Evolutionary conservation across 148 eudicot species (phyloP), one percentile per base, ranked within the genome.

Genomic region (Beta vulgaris): DNA sequence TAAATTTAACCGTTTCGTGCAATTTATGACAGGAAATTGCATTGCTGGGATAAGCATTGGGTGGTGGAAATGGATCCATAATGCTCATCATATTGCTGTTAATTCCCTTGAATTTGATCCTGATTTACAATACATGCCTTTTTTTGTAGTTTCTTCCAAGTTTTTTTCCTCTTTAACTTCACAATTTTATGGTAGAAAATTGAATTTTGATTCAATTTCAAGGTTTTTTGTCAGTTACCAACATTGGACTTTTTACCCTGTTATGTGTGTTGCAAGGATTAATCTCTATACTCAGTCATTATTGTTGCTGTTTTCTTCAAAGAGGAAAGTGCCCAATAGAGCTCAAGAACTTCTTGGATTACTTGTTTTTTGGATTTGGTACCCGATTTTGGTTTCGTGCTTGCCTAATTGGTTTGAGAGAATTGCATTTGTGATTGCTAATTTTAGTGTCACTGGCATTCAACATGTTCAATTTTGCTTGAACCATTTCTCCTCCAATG

Each of bases 21-120:
- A 83, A 57, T 21, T 85, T 29, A 39, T 88, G 0, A 43, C 86
- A 0, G 87, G 87, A 4, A 88, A 86, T 53, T 85, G 87, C n/a
- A 69, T 85, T 14, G 84, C 91, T 18, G 88, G 88, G 18, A 82
- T 87, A 26, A 83, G 88, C 79, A 87, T 87, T 61, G 84, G 63
- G 15, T 86, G 91, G 91, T 88, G 91, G 91, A 84, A 80, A 34
- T 72, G 84, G 82, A 82, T 81, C 65, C 90, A 87, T 54, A 86
- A 86, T 77, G 87, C 87, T 26, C 89, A 86, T 68, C 87, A 84
- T 67, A 86, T 86, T 60, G 80, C 89, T 29, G 80, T 84, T 63
- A 86, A 86, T 54, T 77, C 82, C 54, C 85, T 86, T 64, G 89
- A 86, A 12, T 80, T 74, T 55, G 89, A 86, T 62, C 89, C 89